These are phyloP conservation scores for Barbarea vulgaris DNA, from an alignment of 345 rosid genomes.

Conservation along the genomic window DNA sequence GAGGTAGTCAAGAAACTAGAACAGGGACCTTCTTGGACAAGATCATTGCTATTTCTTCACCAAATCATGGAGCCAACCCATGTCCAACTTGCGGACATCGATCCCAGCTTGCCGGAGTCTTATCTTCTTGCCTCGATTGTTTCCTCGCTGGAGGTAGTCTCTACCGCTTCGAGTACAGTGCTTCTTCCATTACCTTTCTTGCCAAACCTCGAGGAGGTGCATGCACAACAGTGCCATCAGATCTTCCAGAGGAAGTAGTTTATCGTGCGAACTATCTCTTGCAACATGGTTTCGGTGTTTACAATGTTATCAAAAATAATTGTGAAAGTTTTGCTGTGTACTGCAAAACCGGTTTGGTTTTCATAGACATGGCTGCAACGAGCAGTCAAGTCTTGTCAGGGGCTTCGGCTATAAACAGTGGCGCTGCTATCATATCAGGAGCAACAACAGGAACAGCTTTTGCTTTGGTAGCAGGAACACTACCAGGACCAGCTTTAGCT, in stretches of 20 bases:
- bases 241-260: neutral
- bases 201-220: neutral
- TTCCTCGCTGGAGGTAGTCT: neutral
- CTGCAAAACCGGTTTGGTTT: too few species aligned
- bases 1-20: too few species aligned
- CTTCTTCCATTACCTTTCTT: neutral
- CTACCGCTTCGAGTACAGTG: neutral
- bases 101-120: neutral
- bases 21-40: too few species aligned
- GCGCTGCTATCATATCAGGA: too few species aligned
- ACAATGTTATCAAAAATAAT: too few species aligned
- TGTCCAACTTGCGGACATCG: neutral
- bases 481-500: too few species aligned
- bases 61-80: neutral
- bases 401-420: too few species aligned
- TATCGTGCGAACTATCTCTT: neutral
- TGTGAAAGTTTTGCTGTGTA: neutral
- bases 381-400: too few species aligned
- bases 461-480: too few species aligned
- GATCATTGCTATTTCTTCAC: neutral
- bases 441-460: too few species aligned
- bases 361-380: too few species aligned
- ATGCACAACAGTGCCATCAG: neutral
- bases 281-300: neutral
- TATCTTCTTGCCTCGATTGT: neutral